Base-by-base conservation (phyloP, 257 asterid species). In the Primulina huaijiensis region DNA sequence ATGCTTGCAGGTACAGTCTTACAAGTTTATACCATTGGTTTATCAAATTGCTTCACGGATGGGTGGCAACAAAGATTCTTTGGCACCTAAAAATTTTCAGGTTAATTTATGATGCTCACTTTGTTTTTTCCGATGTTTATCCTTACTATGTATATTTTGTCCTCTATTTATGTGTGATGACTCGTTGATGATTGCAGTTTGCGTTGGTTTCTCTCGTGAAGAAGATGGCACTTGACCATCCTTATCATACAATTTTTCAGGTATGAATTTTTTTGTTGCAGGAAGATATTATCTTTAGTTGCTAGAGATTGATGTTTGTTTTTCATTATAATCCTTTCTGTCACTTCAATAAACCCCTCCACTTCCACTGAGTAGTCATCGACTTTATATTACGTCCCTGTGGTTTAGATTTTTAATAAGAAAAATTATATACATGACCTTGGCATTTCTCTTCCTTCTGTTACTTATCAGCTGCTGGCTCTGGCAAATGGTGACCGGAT, bases 41-140 rank as follows among this genome's bases (percentile, higher is more conserved):
- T 93, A 93, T 82, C 99, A 93, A 89, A 93, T 90, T 79, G 99
- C 99, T 27, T 93, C 97, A 69, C 83, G 99, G 70, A 80, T 93
- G 88, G 95, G 99, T 67, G 83, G 96, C 77, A 61, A 88, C 67
- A 90, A 83, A 80, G 96, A 87, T 66, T 74, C 87, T 59, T 84
- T 58, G 59, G 96, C 90, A 35, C 89, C 90, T 78, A 82, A 82
- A 65, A 90, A 81, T 67, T 90, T 93, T 83, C 97, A 93, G 97
- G 98, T 93, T 75, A 29, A 6, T 65, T 46, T 72, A 74, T 65
- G 53, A 61, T 71, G 37, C 56, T 80, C 12, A 60, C 16, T 61
- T 62, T 69, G 64, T 35, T 50, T 62, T 67, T 4, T 56, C 12
- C 64, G 65, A 25, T 52, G 21, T 73, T 53, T 38, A 52, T 29